Conservation (phyloP, 768 basidiomycete species). For the Candolleomyces eurysporus region DNA sequence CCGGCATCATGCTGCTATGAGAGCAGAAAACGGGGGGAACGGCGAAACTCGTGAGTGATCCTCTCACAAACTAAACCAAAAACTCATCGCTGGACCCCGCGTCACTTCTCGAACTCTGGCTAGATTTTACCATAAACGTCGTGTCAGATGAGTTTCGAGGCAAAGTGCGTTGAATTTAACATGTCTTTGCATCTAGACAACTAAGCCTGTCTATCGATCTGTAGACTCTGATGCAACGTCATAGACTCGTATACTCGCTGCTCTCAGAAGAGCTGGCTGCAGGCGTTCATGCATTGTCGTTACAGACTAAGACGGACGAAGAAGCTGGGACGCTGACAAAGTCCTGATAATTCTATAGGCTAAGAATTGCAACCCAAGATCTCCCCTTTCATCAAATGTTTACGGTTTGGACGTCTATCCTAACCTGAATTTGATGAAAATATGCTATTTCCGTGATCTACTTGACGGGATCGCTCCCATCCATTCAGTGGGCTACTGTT, state of each 20-base stretch:
- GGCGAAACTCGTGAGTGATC: slow-evolving; percentile 77
- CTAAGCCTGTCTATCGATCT: slow-evolving; percentile 5
- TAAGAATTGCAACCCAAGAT: not conserved
- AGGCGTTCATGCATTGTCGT: slow-evolving; percentile 75
- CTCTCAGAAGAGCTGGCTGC: slow-evolving; percentile 67
- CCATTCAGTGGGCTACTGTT: not conserved
- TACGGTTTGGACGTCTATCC: slow-evolving; percentile 5
- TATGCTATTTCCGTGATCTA: not conserved
- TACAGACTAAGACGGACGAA: slow-evolving; percentile 69
- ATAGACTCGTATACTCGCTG: slow-evolving; percentile 74
- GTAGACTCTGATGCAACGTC: slow-evolving; percentile 76
- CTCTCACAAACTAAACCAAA: slow-evolving; percentile 8
- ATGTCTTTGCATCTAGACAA: not conserved
- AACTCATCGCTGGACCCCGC: not conserved
- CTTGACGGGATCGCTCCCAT: slow-evolving; percentile 5
- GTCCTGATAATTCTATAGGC: not conserved
- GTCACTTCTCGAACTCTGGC: not conserved
- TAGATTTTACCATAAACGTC: slow-evolving; percentile 77
- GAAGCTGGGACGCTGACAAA: slow-evolving; percentile 29
- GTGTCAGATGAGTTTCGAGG: slow-evolving; percentile 72
- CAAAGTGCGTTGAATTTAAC: slow-evolving; percentile 48
- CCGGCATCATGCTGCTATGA: slow-evolving; percentile 83
- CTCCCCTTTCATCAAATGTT: slow-evolving; percentile 1
- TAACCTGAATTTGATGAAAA: slow-evolving; percentile 6
- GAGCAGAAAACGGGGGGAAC: slow-evolving; percentile 58